Conservation (phyloP, 1,284 basidiomycete genomes). For the Irpex sp. region DNA sequence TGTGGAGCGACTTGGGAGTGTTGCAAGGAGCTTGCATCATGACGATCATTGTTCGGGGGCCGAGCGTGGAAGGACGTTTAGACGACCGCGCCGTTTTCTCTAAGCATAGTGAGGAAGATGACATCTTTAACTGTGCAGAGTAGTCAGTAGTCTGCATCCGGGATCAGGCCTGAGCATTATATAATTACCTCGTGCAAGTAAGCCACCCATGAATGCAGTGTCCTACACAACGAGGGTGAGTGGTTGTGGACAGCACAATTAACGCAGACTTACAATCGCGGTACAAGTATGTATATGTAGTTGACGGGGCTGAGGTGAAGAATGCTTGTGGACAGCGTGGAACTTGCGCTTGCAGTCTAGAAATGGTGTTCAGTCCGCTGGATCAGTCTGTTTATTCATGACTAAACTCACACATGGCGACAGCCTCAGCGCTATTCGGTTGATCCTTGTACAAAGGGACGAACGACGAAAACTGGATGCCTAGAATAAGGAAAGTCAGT, state of each 20-base stretch:
- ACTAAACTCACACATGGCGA: conserved; percentile 47
- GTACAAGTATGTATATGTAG: conserved; percentile 54
- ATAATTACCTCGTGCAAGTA: neutral
- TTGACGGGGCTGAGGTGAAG: conserved; percentile 41
- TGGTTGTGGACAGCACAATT: neutral
- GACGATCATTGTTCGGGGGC: neutral
- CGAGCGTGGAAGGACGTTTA: neutral
- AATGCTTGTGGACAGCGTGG: conserved; percentile 43
- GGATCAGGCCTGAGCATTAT: neutral
- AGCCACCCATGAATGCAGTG: conserved; percentile 1
- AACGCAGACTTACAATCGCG: conserved; percentile 35
- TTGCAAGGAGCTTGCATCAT: neutral
- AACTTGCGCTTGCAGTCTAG: conserved; percentile 51
- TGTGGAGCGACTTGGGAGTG: neutral
- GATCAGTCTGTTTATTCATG: neutral
- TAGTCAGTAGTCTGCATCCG: neutral
- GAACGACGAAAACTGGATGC: conserved; percentile 50
- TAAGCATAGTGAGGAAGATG: neutral
- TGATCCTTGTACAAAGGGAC: conserved; percentile 47
- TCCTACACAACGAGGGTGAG: conserved; percentile 1
- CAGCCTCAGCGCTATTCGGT: conserved; percentile 48
- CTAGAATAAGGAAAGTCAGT: conserved; percentile 4
- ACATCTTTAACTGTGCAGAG: neutral
- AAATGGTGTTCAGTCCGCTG: neutral
- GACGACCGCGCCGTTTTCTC: neutral